A percentile compares a stretch with the other conserved stretches of the same genome.
phyloP scores from a whole-genome alignment of 1,284 basidiomycete genomes.

The Ustilago shanxiensis region DNA sequence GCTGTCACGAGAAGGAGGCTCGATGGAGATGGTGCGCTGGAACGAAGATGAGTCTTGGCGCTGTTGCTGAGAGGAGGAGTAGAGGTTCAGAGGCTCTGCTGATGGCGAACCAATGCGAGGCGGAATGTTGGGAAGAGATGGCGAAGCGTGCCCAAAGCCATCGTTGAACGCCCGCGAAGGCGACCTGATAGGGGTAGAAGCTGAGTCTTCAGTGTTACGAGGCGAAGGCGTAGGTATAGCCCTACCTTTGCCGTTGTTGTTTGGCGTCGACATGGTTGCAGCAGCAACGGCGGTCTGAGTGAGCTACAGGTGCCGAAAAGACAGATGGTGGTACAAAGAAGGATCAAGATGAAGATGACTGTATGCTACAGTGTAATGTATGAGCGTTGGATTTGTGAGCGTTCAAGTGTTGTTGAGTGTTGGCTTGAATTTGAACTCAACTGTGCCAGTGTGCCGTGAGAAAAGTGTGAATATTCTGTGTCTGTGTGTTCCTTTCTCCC shows the following conservation, averaged over 20 bases:
- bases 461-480: not conserved
- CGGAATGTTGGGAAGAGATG: conserved; percentile 56
- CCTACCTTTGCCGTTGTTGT: conserved; percentile 40
- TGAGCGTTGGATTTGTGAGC: no score
- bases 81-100: conserved; percentile 36
- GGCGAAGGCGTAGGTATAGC: conserved; percentile 27
- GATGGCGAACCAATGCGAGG: conserved; percentile 55
- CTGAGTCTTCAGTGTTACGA: conserved; percentile 4
- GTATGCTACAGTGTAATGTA: no score
- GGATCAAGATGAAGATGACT: no score
- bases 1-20: conserved; percentile 44
- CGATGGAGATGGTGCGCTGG: conserved; percentile 25
- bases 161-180: conserved; percentile 41
- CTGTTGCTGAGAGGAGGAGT: conserved; percentile 43
- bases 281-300: not conserved
- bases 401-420: not conserved
- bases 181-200: conserved; percentile 40
- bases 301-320: no score
- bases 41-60: conserved; percentile 39
- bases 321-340: not conserved
- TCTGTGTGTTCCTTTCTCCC: not conserved
- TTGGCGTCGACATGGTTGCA: conserved; percentile 38
- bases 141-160: conserved; percentile 33
- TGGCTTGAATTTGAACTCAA: not conserved
- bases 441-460: not conserved